A percentile compares a stretch with the other conserved stretches of the same genome.
phyloP scores from a whole-genome alignment of 2,329 filamentous ascomycete genomes.

The Trichophyton simii region DNA sequence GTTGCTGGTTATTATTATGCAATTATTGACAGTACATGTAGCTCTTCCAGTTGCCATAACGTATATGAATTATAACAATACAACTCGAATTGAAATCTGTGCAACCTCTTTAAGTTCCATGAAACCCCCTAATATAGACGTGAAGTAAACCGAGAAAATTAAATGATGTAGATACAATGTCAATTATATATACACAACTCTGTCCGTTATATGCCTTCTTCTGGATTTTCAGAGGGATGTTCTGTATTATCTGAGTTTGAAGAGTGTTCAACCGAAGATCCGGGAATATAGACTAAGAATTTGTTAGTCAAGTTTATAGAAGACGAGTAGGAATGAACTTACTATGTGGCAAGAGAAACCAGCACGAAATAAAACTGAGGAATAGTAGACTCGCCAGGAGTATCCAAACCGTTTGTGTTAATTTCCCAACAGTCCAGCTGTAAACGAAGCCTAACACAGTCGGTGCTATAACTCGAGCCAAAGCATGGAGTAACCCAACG shows the following conservation, averaged over 20 bases:
- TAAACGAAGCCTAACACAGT: constrained; percentile 79
- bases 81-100: neutral
- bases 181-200: neutral
- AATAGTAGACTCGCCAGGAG: constrained; percentile 56
- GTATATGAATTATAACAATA: too few species aligned
- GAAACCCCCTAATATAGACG: too few species aligned
- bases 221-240: neutral
- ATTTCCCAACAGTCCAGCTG: constrained; percentile 62
- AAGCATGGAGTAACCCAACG: constrained; percentile 69
- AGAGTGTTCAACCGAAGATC: neutral
- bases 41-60: too few species aligned
- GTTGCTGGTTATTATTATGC: too few species aligned
- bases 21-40: too few species aligned
- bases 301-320: neutral
- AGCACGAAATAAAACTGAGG: constrained; percentile 52
- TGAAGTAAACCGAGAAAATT: neutral
- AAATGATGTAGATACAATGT: neutral
- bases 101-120: too few species aligned
- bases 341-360: constrained; percentile 64
- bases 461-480: constrained; percentile 67
- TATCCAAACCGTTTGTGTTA: constrained; percentile 73
- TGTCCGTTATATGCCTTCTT: neutral
- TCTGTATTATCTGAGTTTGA: neutral
- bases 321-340: constrained; percentile 29
- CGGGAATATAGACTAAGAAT: constrained; percentile 2